Base-by-base conservation (phyloP, 2,329 filamentous ascomycete genomes). In the Penicillium nordicum region DNA sequence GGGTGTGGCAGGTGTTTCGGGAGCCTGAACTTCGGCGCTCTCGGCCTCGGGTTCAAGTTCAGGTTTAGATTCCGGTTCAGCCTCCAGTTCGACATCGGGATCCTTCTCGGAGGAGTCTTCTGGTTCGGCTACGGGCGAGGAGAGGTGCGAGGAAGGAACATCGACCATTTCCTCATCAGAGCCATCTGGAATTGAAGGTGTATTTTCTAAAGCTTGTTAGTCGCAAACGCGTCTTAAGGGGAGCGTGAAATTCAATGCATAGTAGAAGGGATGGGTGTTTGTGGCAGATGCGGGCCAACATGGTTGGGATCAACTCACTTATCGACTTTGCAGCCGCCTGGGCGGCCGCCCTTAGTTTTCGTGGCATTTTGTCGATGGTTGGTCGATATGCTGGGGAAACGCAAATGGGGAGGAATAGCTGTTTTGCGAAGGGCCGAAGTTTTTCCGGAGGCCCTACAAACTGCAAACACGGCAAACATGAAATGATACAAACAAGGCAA, bases 291-390 rank as follows among this genome's bases (percentile, higher is more conserved):
- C 3, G 8, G 16, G 16, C 16, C 10, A 25, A 36, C n/a, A 5
- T 23, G 36, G 14, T 38, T 48, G 41, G 34, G 46, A 45, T 21
- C 34, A 36, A 69, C 74, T 61, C 66, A 79, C 77, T 74, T 62
- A 78, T 69, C 29, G 75, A 78, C 59, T 76, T 72, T n/a, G 74
- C 73, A 58, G 77, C 77, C 62, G 76, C 77, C 61, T 78, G 76
- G 18, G 76, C 77, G 64, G 77, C 78, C 50, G 75, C 73, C 64
- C 77, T 69, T 46, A 72, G 70, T 62, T 76, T 78, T 63, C 77
- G 70, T 54, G 76, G 73, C 78, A 80, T 80, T 18, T 18, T 55
- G 59, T 25, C 45, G 46, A 52, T 57, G 46, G 41, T 34, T n/a
- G 42, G 11, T 44, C 36, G 42, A 50, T 45, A 50, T 41, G 48